Conservation (phyloP, 148 eudicot genomes). For the Rhododendron kiyosumense region DNA sequence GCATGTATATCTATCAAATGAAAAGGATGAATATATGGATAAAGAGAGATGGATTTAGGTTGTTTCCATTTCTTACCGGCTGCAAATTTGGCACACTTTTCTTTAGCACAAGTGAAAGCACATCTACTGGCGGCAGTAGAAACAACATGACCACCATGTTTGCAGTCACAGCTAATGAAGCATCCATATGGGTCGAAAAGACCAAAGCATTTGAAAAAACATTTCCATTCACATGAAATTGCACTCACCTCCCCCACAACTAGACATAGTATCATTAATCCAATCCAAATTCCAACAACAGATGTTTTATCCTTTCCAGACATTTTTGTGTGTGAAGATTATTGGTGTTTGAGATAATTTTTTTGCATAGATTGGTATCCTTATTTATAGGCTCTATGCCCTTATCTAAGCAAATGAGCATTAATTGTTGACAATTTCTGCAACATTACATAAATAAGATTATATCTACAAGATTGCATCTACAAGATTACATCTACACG, state of each 20-base stretch:
- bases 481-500: no score
- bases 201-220: background rate
- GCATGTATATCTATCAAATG: no score
- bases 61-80: background rate
- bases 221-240: background rate
- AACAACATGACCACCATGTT: no score
- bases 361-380: background rate
- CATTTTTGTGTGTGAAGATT: background rate
- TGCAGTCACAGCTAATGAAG: background rate
- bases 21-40: no score
- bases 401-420: background rate
- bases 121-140: background rate
- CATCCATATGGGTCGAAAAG: no score
- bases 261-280: background rate
- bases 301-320: background rate
- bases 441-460: no score
- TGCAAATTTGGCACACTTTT: background rate
- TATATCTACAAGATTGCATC: background rate
- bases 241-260: background rate
- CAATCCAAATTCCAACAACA: background rate
- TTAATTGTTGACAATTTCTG: no score
- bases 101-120: background rate
- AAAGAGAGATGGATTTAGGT: background rate
- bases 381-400: background rate
- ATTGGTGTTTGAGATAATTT: background rate